Evolutionary conservation across 139 green algal genomes (phyloP).

Genomic region (Mychonastes homosphaera): DNA sequence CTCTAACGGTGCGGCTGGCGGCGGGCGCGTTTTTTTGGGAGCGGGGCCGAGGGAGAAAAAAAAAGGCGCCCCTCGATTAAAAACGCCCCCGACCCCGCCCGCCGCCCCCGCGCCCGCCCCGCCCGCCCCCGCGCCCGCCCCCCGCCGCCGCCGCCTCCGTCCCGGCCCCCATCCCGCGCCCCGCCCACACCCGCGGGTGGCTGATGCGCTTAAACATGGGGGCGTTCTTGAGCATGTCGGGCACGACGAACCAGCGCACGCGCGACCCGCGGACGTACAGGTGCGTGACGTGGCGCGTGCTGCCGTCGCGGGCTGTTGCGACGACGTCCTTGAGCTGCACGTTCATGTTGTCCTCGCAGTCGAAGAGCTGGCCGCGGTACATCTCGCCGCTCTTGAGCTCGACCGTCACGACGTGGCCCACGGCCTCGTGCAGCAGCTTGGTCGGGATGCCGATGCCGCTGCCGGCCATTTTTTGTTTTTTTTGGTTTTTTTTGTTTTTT

Average conservation of each 20-base stretch:
- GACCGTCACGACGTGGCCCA: conserved; percentile 90
- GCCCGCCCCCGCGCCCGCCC: too few species aligned
- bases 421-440: conserved; percentile 96
- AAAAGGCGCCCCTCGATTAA: too few species aligned
- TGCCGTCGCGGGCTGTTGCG: conserved; percentile 54
- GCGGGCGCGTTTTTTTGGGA: too few species aligned
- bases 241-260: conserved; percentile 89
- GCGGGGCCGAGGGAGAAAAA: too few species aligned
- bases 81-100: too few species aligned
- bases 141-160: too few species aligned
- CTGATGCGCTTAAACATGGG: conserved; percentile 98
- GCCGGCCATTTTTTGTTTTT: too few species aligned
- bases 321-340: conserved; percentile 88
- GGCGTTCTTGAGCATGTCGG: conserved; percentile 99
- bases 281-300: conserved; percentile 29
- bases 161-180: too few species aligned
- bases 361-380: conserved; percentile 84
- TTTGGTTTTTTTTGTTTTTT: too few species aligned
- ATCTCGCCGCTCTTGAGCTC: conserved; percentile 95
- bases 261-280: conserved; percentile 74
- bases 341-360: conserved; percentile 99
- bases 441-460: conserved; percentile 63
- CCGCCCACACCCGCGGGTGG: not conserved
- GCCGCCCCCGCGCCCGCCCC: too few species aligned
- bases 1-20: too few species aligned